Evolutionary conservation across 169 alveolate genomes (phyloP), one percentile per base, ranked within the genome.

Genomic region (Haemoproteus tartakovskyi): DNA sequence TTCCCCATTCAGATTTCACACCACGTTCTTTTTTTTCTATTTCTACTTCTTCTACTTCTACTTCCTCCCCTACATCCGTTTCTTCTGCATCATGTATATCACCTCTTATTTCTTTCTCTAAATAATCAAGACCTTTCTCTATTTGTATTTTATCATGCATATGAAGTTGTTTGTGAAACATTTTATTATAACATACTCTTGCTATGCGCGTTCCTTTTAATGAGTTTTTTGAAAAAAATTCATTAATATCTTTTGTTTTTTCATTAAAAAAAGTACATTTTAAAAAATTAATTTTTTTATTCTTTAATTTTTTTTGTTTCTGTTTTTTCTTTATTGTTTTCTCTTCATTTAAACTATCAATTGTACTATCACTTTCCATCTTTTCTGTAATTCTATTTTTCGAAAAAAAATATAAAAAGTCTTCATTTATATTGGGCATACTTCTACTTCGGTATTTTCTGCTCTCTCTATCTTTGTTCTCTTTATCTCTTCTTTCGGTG

Each of bases 401-500:
- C 2, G 64, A 22, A 30, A 64, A 51, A 56, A 64, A 64, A 52
- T 64, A 64, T 11, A 64, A 30, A 52, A 64, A 64, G 0, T 45
- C 40, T 8, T 64, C 81, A 52, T 64, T 64, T 14, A 64, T 52
- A 33, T 9, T 38, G 9, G 81, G 81, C 81, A 64, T 64, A 45
- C 81, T 64, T 18, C 64, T 64, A 24, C 81, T 64, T 29, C 81
- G n/a, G n/a, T n/a, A n/a, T n/a, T n/a, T n/a, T n/a, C n/a, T n/a
- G n/a, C n/a, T n/a, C n/a, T n/a, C n/a, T n/a, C n/a, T n/a, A n/a
- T n/a, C n/a, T n/a, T n/a, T n/a, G n/a, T n/a, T n/a, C n/a, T n/a
- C n/a, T n/a, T n/a, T n/a, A n/a, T n/a, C n/a, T n/a, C n/a, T n/a
- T n/a, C n/a, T n/a, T n/a, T n/a, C 22, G 12, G 16, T n/a, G 6